Evolutionary conservation across 1,284 basidiomycete species (phyloP).

Genomic region (Ustilago loliicola): DNA sequence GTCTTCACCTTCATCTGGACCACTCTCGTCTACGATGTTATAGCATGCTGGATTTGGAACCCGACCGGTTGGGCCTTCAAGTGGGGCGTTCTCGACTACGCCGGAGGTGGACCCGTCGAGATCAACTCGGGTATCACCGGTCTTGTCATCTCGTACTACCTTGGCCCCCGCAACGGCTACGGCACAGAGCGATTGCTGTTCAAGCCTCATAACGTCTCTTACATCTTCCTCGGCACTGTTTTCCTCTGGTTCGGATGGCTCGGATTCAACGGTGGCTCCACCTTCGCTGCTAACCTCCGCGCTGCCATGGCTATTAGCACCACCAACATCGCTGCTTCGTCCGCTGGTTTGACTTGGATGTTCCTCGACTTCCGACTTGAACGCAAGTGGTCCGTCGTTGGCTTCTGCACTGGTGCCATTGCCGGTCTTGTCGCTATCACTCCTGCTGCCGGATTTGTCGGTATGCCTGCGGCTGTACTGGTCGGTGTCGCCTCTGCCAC

Average conservation of each 20-base stretch:
- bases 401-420: slow-evolving; percentile 70
- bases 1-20: slow-evolving; percentile 88
- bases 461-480: slow-evolving; percentile 78
- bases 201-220: slow-evolving; percentile 90
- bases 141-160: slow-evolving; percentile 89
- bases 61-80: slow-evolving; percentile 87
- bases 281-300: slow-evolving; percentile 90
- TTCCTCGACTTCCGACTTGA: slow-evolving; percentile 86
- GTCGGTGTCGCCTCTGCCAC: slow-evolving; percentile 82
- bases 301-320: slow-evolving; percentile 89
- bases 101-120: slow-evolving; percentile 93
- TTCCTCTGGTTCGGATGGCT: slow-evolving; percentile 98
- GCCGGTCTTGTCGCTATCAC: slow-evolving; percentile 72
- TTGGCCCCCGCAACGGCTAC: slow-evolving; percentile 89
- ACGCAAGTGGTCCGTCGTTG: slow-evolving; percentile 78
- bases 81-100: slow-evolving; percentile 91
- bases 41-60: slow-evolving; percentile 84
- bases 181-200: slow-evolving; percentile 88
- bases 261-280: slow-evolving; percentile 88
- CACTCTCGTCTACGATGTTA: slow-evolving; percentile 76
- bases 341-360: slow-evolving; percentile 89
- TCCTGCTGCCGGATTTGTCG: slow-evolving; percentile 73
- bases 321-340: slow-evolving; percentile 80
- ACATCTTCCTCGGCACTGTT: slow-evolving; percentile 87
- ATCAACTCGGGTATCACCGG: slow-evolving; percentile 89